Conservation (phyloP, 345 rosid species). For the Schrenkiella parvula region DNA sequence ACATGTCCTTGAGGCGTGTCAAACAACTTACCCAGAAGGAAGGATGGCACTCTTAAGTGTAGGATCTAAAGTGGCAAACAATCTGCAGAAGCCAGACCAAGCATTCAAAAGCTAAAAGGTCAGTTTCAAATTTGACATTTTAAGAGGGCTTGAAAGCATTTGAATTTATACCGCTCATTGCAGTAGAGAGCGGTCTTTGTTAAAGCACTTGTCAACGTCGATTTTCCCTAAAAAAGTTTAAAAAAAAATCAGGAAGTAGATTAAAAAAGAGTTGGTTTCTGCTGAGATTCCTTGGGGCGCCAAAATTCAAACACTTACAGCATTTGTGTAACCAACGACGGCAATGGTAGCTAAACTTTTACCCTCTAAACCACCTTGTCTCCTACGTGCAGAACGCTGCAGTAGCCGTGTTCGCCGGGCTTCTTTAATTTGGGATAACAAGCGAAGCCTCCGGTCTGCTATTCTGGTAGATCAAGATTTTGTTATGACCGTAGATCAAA, state of each 20-base stretch:
- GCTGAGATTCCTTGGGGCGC: not conserved
- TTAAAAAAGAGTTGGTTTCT: not conserved
- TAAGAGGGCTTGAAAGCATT: conserved; percentile 8
- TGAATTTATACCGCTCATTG: conserved; percentile 60
- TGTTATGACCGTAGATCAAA: not conserved
- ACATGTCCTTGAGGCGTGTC: not conserved
- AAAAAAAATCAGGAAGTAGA: not conserved
- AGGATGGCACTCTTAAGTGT: conserved; percentile 61
- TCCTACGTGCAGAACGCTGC: conserved; percentile 82
- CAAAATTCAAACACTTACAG: conserved; percentile 52
- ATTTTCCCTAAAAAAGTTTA: conserved; percentile 70
- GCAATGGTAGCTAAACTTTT: conserved; percentile 71
- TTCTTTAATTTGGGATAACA: conserved; percentile 75
- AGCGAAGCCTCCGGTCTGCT: conserved; percentile 54
- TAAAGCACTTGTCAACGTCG: conserved; percentile 71
- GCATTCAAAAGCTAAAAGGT: not conserved
- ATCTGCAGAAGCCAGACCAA: conserved; percentile 38
- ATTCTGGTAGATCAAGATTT: conserved; percentile 47
- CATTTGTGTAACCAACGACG: conserved; percentile 96
- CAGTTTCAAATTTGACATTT: conserved; percentile 2
- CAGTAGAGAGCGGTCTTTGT: conserved; percentile 70
- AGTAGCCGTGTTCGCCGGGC: conserved; percentile 77
- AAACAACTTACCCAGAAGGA: conserved; percentile 63
- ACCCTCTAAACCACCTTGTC: conserved; percentile 47
- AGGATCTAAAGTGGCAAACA: conserved; percentile 86